Evolutionary conservation across 371 early-diverging fungal genomes (phyloP), one percentile per base, ranked within the genome.

Genomic region (Rhizopus sp.): DNA sequence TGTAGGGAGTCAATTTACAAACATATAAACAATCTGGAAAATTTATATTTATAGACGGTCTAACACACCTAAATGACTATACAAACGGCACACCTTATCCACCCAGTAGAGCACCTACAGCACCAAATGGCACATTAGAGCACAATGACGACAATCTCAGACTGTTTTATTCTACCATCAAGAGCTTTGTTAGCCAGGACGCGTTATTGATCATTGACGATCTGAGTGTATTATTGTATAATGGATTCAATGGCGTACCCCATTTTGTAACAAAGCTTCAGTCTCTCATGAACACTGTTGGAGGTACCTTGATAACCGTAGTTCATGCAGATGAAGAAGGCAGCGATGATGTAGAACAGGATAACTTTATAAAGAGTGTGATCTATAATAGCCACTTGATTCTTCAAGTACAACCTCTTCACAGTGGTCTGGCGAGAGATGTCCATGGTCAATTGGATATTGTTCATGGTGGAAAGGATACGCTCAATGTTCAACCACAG

Each of bases 361-460:
- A 81, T 57, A 74, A 72, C 12, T 80, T 89, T 57, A 70, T 82
- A 8, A 80, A 74, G 38, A 69, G 68, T 7, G 62, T 86, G 33
- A 54, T 80, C 15, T 73, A 77, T 33, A 64, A 68, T 41, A 79
- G 83, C 0, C 81, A 83, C 33, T 64, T 83, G 53, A 69, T 86
- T 1, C 59, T 89, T 29, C 81, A 84, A 42, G 84, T 87, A 6
- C 69, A 80, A 33, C 81, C 81, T 2, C 65, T 89, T 10, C 74
- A 77, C 45, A 86, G 88, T 55, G 90, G 90, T 17, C 70, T 80
- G 37, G 82, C 87, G 15, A 75, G 84, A 41, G 88, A 88, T 46
- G 83, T 89, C 0, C 83, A 86, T 60, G 90, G 90, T 29, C 83
- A 88, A 72, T 44, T 85, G 10, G 82, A 81, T 4, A 70, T 85